Evolutionary conservation across 768 basidiomycete genomes (phyloP), one percentile per base, ranked within the genome.

Genomic region (Leucocoprinus birnbaumii): DNA sequence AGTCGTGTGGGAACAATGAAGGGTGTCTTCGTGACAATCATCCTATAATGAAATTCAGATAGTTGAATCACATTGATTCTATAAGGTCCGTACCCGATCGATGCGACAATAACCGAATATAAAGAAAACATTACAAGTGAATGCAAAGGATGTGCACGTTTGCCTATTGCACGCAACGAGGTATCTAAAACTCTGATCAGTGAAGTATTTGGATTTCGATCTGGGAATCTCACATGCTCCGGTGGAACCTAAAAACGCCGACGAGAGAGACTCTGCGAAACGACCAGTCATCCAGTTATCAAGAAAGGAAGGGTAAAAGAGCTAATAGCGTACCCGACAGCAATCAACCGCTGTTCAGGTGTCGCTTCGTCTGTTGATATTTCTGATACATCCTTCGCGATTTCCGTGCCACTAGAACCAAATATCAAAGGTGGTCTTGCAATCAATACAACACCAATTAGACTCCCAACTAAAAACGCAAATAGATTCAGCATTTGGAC

Each of bases 401-500:
- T 5, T 24, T 11, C 45, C 24, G 37, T n/a, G 13, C 21, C 24
- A 18, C 41, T 14, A 11, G 58, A 53, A 3, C 86, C 87, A 61
- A 97, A 95, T 6, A 97, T 61, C 49, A 84, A 83, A 0, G 77
- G 71, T 0, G 94, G 94, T 34, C 90, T 77, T 10, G 92, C 89
- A 48, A 97, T 91, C 7, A 94, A 73, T 14, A 94, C 66, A 9
- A 93, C 91, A 0, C 93, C 94, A 8, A 80, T 42, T 27, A 95
- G 75, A 66, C 89, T 87, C 45, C 79, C 76, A 9, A 87, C 82
- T 81, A 61, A 7, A 16, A 14, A 31, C 3, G 8, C 14, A 27
- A 16, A 3, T n/a, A 58, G 18, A 53, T n/a, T 48, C 44, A 25
- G 43, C 18, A 8, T 19, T 75, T 47, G 66, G 68, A 2, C n/a